Base-by-base conservation (phyloP, 139 green algal species). In the Limnomonas spitsbergensis region DNA sequence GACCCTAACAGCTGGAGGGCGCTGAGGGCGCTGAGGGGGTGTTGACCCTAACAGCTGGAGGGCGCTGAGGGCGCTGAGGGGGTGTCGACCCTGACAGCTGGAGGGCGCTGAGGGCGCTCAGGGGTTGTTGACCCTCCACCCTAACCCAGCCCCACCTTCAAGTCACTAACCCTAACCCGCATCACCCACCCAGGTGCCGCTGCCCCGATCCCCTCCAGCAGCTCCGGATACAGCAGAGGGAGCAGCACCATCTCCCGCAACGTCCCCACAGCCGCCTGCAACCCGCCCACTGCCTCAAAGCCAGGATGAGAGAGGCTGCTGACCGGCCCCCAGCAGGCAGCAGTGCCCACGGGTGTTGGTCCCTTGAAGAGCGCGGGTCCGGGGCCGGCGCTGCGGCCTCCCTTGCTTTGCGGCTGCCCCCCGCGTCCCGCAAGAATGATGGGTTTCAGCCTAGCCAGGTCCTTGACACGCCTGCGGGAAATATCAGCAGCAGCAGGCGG, bases 171-270 rank as follows among this genome's bases (percentile, higher is more conserved):
- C 47, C 47, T 61, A 20, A 61, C 14, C 47, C 47, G 14, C 14
- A 61, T 20, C n/a, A n/a, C n/a, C n/a, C n/a, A n/a, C n/a, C n/a
- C n/a, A n/a, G 20, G 47, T 61, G 47, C 47, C 20, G 56, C 40
- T 32, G 94, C 81, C 14, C 88, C 85, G 67, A 97, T 79, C 32
- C 80, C 31, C 27, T 75, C 31, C 75, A 97, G 89, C 2, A 95
- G 73, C 0, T 91, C 68, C 0, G 94, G 93, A 80, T 96, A 92
- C 67, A 91, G 76, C 81, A 98, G 91, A 14, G 94, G 94, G 73
- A 98, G 87, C 75, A 97, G 69, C 53, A 94, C 90, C 88, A 95
- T 93, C 78, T 96, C 92, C 34, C 78, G 79, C 53, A 96, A 83
- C 75, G 87, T 83, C 29, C 74, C 36, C 69, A 93, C 84, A 6